Evolutionary conservation across 1,284 basidiomycete genomes (phyloP).

Genomic region (Earliella scabrosa): DNA sequence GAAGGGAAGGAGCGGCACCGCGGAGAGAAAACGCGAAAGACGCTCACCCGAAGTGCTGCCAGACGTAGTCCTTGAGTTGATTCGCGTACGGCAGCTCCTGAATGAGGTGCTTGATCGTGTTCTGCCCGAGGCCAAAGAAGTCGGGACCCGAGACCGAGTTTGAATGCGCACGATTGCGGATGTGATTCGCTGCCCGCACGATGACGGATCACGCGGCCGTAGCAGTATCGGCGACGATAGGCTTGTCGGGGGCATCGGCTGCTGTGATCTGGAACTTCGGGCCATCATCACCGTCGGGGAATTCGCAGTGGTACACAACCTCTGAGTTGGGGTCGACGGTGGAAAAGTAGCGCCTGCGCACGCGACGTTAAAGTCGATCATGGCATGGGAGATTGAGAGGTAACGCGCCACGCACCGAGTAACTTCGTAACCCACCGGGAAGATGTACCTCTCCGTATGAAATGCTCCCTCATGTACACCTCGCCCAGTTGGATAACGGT

Average conservation of each 20-base stretch:
- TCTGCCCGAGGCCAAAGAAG: constrained; percentile 83
- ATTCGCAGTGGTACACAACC: constrained; percentile 79
- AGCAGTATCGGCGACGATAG: constrained; percentile 79
- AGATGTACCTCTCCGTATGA: constrained; percentile 86
- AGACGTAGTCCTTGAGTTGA: constrained; percentile 74
- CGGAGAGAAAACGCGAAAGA: constrained; percentile 18
- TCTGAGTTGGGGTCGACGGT: constrained; percentile 67
- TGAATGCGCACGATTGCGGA: constrained; percentile 77
- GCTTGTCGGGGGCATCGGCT: constrained; percentile 64
- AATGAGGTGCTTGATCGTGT: constrained; percentile 84
- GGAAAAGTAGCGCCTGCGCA: constrained; percentile 72
- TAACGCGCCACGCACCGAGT: constrained; percentile 53
- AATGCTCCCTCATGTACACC: constrained; percentile 79
- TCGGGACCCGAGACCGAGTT: constrained; percentile 86
- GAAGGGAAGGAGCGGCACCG: constrained; percentile 7
- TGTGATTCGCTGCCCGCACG: constrained; percentile 76
- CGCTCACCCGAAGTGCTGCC: constrained; percentile 80
- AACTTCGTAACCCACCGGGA: constrained; percentile 83
- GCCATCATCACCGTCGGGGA: constrained; percentile 79
- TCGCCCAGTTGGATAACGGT: constrained; percentile 72
- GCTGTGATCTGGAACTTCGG: constrained; percentile 83
- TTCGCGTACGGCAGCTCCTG: constrained; percentile 77
- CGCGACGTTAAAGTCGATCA: constrained; percentile 20
- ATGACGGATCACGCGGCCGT: constrained; percentile 84
- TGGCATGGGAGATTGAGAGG: constrained; percentile 10